Evolutionary conservation across 2,329 filamentous ascomycete genomes (phyloP), one percentile per base, ranked within the genome.

Genomic region (Sarocladiaceae sp.): DNA sequence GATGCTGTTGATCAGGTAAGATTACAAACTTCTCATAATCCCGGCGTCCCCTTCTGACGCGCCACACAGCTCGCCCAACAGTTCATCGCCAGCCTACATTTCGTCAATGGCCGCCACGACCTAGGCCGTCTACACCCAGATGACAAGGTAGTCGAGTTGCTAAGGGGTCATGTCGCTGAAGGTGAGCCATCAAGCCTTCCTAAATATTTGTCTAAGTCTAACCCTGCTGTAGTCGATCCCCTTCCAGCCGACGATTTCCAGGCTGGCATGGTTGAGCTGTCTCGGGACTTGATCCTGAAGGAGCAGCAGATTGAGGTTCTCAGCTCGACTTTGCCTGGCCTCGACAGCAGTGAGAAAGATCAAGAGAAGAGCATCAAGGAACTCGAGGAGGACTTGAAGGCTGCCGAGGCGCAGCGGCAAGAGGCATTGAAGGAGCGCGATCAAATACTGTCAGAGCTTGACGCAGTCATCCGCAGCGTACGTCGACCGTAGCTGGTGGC

Each of bases 281-380:
- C 85, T 29, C 76, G 78, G 49, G 87, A 91, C 58, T 70, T 93
- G 20, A 82, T 91, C 47, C 62, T 85, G 47, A 88, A 90, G 57
- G 83, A 89, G 55, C 85, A 90, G 65, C 85, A 91, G 66, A 88
- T 93, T 49, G 87, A 93, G 61, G 72, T 78, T 34, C 67, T 93
- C 39, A 85, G 91, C 47, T 83, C 81, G 13, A 78, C 75, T 18
- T 70, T 94, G 2, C 88, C 88, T 0, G 88, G 88, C 0, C 68
- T 93, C 18, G 83, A 88, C 34, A 86, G 82, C 50, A 91, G 83
- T 56, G 85, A 91, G 60, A 72, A 76, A 50, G 83, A 89, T 56
- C 88, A 94, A 62, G 76, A 85, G 58, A 72, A 75, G 51, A 75
- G 77, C 46, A 81, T 85, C 47, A 73, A 69, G 53, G 78, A 81